Evolutionary conservation across 441 rosid species (phyloP), one percentile per base, ranked within the genome.

Genomic region (Theobroma grandiflorum): DNA sequence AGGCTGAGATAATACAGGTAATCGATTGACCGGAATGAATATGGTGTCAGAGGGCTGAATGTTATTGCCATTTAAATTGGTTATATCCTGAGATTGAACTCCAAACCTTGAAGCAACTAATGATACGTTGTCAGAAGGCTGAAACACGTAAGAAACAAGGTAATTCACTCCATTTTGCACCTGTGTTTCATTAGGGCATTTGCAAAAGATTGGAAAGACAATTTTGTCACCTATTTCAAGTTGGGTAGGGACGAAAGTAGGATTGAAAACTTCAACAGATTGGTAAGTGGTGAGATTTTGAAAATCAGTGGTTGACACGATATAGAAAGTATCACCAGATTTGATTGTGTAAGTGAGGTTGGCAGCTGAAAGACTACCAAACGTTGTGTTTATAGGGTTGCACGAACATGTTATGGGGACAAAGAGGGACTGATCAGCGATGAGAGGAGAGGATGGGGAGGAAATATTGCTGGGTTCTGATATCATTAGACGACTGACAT

Each of bases 381-480:
- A 8, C 37, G 78, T 37, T 50, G 72, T 0, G 70, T 81, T 83
- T 20, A 83, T 22, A 52, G 81, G 40, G 45, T 86, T 87, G 86
- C 96, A 92, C 76, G 88, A 87, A 77, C 96, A 92, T 0, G 89
- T 78, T 42, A 91, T 70, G 6, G 94, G 96, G 59, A 92, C 84
- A 69, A 92, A 81, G 47, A 90, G 92, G 16, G 88, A 83, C 77
- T 92, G 93, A 45, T 62, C 20, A 12, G 85, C 81, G 72, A 81
- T 16, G 22, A 92, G 90, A 45, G 91, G 79, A 7, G 91, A 78
- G 11, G 90, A 58, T 7, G 89, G 85, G 75, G 87, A 82, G 20
- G 94, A 86, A 68, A 92, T 87, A 84, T 90, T 92, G 80, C 93
- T 90, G 2, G 96, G 90, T 8, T 86, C 74, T n/a, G 94, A 81